These are phyloP conservation scores for Pisolithus sp. DNA, from an alignment of 768 basidiomycete genomes.

Conservation along the genomic window DNA sequence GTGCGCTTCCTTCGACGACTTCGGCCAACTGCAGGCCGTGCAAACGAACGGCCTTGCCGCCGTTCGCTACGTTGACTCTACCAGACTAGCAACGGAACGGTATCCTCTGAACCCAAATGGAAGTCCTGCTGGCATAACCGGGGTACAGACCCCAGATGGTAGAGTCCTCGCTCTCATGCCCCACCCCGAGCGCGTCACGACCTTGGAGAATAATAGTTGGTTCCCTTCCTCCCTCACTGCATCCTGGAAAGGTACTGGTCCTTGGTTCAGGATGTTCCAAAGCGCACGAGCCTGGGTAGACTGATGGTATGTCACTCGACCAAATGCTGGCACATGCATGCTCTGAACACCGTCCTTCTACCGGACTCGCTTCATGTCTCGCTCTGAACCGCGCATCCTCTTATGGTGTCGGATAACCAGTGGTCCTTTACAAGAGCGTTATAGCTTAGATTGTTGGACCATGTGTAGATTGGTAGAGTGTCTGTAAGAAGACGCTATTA, in stretches of 20 bases:
- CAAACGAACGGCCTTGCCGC: constrained; percentile 53
- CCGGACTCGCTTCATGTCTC: background rate
- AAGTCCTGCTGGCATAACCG: constrained; percentile 79
- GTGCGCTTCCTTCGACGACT: constrained; percentile 51
- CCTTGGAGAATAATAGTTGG: constrained; percentile 88
- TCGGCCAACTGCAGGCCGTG: constrained; percentile 20
- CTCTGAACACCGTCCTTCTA: background rate
- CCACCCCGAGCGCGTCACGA: constrained; percentile 85
- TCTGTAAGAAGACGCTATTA: too few relatives aligned
- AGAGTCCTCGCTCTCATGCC: constrained; percentile 97
- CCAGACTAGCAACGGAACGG: constrained; percentile 55
- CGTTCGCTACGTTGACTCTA: constrained; percentile 75
- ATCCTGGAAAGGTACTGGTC: constrained; percentile 71
- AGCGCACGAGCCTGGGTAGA: constrained; percentile 69
- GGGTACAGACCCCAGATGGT: constrained; percentile 80
- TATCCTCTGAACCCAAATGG: constrained; percentile 88
- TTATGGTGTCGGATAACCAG: too few relatives aligned
- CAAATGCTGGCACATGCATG: too few relatives aligned
- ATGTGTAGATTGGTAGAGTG: background rate
- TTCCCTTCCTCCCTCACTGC: constrained; percentile 55
- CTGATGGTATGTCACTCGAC: constrained; percentile 16
- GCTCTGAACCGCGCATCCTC: background rate
- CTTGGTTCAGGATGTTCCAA: constrained; percentile 95
- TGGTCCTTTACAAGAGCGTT: background rate
- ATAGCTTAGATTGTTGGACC: background rate